Conservation (phyloP, 305 asterid species). For the Ilex paraguariensis region DNA sequence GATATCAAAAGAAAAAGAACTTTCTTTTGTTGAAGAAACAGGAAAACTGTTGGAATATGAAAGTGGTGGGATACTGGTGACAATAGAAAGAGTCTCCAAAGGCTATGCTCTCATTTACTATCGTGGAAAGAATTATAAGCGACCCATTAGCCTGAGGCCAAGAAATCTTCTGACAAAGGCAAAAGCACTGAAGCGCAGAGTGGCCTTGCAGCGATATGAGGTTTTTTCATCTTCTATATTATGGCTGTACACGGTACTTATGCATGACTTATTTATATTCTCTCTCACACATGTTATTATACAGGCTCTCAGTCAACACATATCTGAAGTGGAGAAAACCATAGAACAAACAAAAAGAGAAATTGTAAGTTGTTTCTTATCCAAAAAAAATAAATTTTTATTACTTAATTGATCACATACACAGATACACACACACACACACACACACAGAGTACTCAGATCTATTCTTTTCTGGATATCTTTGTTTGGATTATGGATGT, state of each 20-base stretch:
- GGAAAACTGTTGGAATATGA: constrained; percentile 93
- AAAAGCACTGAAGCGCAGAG: constrained; percentile 91
- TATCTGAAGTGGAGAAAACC: constrained; percentile 69
- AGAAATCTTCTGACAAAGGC: constrained; percentile 98
- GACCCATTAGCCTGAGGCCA: constrained; percentile 86
- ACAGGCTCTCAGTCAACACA: constrained; percentile 97
- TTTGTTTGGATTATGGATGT: too few species aligned
- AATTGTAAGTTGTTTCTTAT: constrained; percentile 47
- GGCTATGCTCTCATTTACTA: constrained; percentile 80
- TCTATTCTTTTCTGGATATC: background rate
- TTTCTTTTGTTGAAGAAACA: constrained; percentile 86
- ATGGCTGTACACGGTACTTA: constrained; percentile 9
- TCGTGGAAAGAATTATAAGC: constrained; percentile 92
- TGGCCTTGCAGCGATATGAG: constrained; percentile 97
- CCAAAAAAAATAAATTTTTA: background rate
- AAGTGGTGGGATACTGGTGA: constrained; percentile 91
- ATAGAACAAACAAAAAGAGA: constrained; percentile 70
- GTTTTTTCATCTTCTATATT: constrained; percentile 34
- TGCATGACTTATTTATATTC: constrained; percentile 3
- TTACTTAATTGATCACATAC: background rate
- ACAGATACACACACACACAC: background rate
- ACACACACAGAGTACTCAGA: background rate
- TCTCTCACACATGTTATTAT: constrained; percentile 23
- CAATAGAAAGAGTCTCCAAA: constrained; percentile 84
- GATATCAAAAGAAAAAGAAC: constrained; percentile 82